phyloP scores from a whole-genome alignment of 2,329 filamentous ascomycete genomes.

The Coniochaeta pulveracea region DNA sequence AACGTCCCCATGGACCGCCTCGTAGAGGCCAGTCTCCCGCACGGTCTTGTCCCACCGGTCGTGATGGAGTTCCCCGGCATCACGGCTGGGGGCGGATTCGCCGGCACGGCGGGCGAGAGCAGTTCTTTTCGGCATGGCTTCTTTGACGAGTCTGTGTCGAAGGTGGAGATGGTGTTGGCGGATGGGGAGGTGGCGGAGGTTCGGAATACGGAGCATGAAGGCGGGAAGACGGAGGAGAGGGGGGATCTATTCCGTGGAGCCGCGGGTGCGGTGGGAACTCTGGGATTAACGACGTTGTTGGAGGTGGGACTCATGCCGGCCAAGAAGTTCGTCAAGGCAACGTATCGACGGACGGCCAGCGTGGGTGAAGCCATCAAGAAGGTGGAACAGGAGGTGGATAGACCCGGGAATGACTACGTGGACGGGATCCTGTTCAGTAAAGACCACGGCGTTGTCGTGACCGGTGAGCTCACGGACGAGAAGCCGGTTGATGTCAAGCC shows the following conservation, averaged over 20 bases:
- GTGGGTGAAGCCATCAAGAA: constrained; percentile 33
- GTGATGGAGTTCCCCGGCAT: constrained; percentile 72
- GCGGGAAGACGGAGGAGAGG: constrained; percentile 16
- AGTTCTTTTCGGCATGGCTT: constrained; percentile 60
- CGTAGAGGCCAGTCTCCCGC: constrained; percentile 51
- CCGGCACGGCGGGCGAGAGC: constrained; percentile 61
- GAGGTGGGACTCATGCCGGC: constrained; percentile 53
- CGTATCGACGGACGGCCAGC: constrained; percentile 44
- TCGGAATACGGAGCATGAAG: no score
- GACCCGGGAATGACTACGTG: constrained; percentile 51
- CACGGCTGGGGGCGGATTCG: constrained; percentile 60
- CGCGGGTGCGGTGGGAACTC: constrained; percentile 50
- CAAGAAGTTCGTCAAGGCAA: constrained; percentile 47
- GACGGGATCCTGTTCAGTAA: constrained; percentile 59
- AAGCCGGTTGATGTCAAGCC: constrained; percentile 19
- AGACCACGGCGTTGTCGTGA: constrained; percentile 54
- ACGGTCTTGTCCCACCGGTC: constrained; percentile 57
- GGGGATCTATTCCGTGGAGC: constrained; percentile 6
- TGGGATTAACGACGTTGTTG: constrained; percentile 56
- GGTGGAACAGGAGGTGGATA: constrained; percentile 33
- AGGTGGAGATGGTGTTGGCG: constrained; percentile 58
- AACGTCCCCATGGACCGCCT: constrained; percentile 67
- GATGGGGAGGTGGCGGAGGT: constrained; percentile 50
- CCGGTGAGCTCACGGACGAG: constrained; percentile 35
- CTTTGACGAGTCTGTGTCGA: constrained; percentile 53